Evolutionary conservation across 345 rosid genomes (phyloP).

Genomic region (Isatis tinctoria): DNA sequence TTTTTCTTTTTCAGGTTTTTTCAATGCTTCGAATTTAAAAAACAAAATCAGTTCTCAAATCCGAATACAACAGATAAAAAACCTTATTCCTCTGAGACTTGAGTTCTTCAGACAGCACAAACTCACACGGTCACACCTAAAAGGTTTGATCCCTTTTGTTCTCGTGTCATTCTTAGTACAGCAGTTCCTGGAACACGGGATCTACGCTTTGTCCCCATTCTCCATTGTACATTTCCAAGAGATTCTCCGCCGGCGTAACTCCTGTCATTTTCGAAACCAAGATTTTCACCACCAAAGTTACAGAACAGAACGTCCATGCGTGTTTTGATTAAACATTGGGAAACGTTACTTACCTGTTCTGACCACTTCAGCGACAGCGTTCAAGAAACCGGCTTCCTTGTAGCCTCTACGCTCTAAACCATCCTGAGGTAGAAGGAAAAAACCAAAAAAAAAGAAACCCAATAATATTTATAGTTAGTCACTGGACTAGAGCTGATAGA

Average conservation of each 20-base stretch:
- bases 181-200: slow-evolving; percentile 78
- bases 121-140: background rate
- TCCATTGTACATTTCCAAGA: slow-evolving; percentile 72
- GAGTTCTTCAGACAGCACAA: slow-evolving; percentile 11
- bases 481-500: background rate
- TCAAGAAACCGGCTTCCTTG: slow-evolving; percentile 87
- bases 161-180: slow-evolving; percentile 34
- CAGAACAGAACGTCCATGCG: background rate
- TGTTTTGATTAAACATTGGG: background rate
- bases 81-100: background rate
- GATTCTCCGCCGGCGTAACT: slow-evolving; percentile 84
- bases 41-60: background rate
- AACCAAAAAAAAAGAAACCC: background rate
- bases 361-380: slow-evolving; percentile 77
- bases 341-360: slow-evolving; percentile 60
- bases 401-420: slow-evolving; percentile 93
- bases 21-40: background rate
- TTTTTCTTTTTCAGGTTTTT: background rate
- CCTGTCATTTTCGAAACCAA: slow-evolving; percentile 40
- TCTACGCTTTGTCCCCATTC: slow-evolving; percentile 81
- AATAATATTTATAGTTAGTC: background rate
- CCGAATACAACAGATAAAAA: background rate
- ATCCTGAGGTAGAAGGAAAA: slow-evolving; percentile 46
- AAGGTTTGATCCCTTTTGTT: background rate
- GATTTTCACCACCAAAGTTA: background rate